Percentiles rank a stretch among this genome's conserved stretches.
These are phyloP conservation scores for Ogataea neopini DNA, from an alignment of 805 yeast genomes.

Conservation along the genomic window DNA sequence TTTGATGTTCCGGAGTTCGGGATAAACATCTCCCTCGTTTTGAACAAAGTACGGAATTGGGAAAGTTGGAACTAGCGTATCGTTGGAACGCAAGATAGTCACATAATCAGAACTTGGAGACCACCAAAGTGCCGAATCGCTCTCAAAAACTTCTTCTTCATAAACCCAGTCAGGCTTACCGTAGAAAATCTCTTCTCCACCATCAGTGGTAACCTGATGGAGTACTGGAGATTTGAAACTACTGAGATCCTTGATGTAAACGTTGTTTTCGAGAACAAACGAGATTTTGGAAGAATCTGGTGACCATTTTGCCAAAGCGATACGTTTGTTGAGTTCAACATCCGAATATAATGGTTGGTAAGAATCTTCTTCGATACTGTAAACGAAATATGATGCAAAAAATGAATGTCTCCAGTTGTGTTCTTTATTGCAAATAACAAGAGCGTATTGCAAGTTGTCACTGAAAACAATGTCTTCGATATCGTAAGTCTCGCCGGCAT, in stretches of 20 bases:
- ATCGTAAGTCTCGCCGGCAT: slow-evolving; percentile 40
- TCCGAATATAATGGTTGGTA: slow-evolving; percentile 27
- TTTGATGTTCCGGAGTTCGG: slow-evolving; percentile 59
- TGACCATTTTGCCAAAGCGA: slow-evolving; percentile 65
- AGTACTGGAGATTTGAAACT: slow-evolving; percentile 12
- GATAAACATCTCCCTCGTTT: slow-evolving; percentile 47
- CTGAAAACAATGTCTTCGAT: slow-evolving; percentile 63
- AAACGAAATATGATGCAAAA: slow-evolving; percentile 61
- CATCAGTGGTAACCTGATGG: slow-evolving; percentile 64
- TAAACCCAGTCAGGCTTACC: slow-evolving; percentile 96
- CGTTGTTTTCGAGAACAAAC: slow-evolving; percentile 66
- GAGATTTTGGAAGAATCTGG: slow-evolving; percentile 69
- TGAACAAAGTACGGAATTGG: slow-evolving; percentile 76
- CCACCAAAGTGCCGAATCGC: slow-evolving; percentile 84
- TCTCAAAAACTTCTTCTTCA: slow-evolving; percentile 82
- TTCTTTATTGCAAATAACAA: slow-evolving; percentile 60
- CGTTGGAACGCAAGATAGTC: slow-evolving; percentile 68
- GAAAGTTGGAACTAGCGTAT: slow-evolving; percentile 69
- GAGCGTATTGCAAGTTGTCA: slow-evolving; percentile 60
- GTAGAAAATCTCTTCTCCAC: slow-evolving; percentile 69
- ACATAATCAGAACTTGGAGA: slow-evolving; percentile 69
- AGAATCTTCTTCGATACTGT: slow-evolving; percentile 41
- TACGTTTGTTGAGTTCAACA: slow-evolving; percentile 25
- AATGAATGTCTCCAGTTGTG: slow-evolving; percentile 78
- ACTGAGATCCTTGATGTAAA: slow-evolving; percentile 51